Evolutionary conservation across 1,139 yeast species (phyloP), one percentile per base, ranked within the genome.

Genomic region (Geotrichum aggregatum): DNA sequence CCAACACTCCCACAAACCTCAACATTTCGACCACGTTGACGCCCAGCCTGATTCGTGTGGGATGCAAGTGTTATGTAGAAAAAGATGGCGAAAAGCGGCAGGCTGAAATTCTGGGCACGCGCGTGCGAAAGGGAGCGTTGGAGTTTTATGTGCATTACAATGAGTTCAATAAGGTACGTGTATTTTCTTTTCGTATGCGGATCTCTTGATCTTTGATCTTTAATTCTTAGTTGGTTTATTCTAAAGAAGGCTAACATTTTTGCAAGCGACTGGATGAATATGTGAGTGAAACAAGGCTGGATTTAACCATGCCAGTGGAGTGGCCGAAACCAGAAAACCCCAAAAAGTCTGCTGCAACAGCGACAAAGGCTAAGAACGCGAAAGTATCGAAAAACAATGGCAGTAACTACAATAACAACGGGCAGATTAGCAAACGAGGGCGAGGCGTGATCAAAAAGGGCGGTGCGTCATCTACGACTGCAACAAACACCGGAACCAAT

Each of bases 111-210:
- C 73, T 94, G 48, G 91, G 92, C 36, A 78, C 81, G 49, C 91
- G 87, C 59, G 69, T 78, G 47, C 80, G 87, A 62, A 85, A 88
- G 66, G 89, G 92, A 5, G 79, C 84, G 54, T 79, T 82, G 36
- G 87, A 80, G 57, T 91, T 84, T 68, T 92, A 94, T 67, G 97
- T 92, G 26, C 99, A 92, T 69, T 92, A 89, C 69, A 88, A 83
- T 54, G 96, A 91, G 62, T 92, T 84, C 73, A 92, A 92, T 72
- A 92, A 92, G 30, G 42, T 39, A 22, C n/a, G n/a, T 18, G 42
- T 38, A 8, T 14, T 36, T 21, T 3, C n/a, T 21, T 19, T 21
- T 8, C 16, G n/a, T 16, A 3, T 36, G 8, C 18, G 22, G 16
- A 13, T 13, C 21, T 11, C 30, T n/a, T n/a, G n/a, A n/a, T n/a